Base-by-base conservation (phyloP, 441 rosid genomes). In the Lagerstroemia fauriei region DNA sequence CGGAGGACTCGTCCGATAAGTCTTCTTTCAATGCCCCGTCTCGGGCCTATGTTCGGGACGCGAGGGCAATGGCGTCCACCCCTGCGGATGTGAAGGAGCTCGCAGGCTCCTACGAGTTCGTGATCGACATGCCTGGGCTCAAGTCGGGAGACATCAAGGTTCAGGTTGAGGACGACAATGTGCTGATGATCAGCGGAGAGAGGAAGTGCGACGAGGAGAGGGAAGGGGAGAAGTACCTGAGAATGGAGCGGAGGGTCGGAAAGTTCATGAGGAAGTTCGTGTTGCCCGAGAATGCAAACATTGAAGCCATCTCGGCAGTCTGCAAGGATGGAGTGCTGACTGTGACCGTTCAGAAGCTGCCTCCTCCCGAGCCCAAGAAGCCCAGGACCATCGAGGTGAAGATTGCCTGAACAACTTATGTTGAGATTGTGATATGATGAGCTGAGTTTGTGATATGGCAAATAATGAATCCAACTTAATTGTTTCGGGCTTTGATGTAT, bases 351-450 rank as follows among this genome's bases (percentile, higher is more conserved):
- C 87, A 90, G 90, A 95, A 95, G 79, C 81, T 91, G 85, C 95
- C 95, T 1, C 96, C 99, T 9, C 97, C 97, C 7, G 92, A 94
- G 86, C 97, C 94, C 4, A 93, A 92, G 89, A 94, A 90, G 84
- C 92, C 95, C 0, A 94, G 89, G 90, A 94, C 90, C 0, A 91
- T 95, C 24, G 89, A 90, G 71, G 99, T 94, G 16, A 87, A 94
- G 86, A 88, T 93, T 32, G 96, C 95, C 27, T 94, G 83, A 90
- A 27, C 12, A 77, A 24, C 61, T 9, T 48, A 14, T 48, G 51
- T 1, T 48, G 51, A 48, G 51, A 6, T 48, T 48, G 14, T 4
- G 51, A 7, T 47, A 12, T 47, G 50, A 47, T 47, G n/a, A 7
- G 50, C 50, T 3, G 50, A 47, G 11, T 47, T 12, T 47, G 50